A percentile compares a stretch with the other conserved stretches of the same genome.
These are phyloP conservation scores for Seminavis robusta DNA, from an alignment of 108 stramenopile genomes.

Conservation along the genomic window DNA sequence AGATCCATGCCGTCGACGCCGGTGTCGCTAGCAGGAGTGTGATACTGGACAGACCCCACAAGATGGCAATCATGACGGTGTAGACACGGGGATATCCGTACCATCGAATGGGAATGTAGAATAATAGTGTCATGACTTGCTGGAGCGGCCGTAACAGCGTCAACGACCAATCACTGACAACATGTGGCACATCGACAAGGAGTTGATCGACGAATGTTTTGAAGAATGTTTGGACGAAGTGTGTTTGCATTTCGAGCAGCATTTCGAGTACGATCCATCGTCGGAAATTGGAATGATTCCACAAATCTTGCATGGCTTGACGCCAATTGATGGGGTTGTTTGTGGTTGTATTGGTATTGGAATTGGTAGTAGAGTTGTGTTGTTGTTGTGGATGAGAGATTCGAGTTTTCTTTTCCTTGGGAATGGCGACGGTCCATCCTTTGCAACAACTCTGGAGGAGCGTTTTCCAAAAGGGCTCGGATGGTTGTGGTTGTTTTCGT, in stretches of 20 bases:
- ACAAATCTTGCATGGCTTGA: conserved; percentile 31
- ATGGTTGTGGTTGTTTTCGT: conserved; percentile 10
- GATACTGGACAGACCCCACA: conserved; percentile 12
- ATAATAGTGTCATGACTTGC: conserved; percentile 30
- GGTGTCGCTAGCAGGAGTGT: conserved; percentile 8
- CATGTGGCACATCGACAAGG: conserved; percentile 12
- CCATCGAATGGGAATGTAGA: conserved; percentile 45
- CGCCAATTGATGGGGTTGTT: conserved; percentile 20
- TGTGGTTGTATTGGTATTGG: no score
- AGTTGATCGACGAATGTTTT: conserved; percentile 50
- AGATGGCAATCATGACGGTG: conserved; percentile 23
- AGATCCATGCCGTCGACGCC: conserved; percentile 17
- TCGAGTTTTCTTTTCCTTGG: neutral
- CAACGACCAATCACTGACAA: conserved; percentile 19
- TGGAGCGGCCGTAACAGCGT: conserved; percentile 30
- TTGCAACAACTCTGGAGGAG: neutral
- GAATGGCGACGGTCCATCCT: neutral
- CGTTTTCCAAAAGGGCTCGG: no score
- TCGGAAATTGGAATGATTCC: conserved; percentile 34
- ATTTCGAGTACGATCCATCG: conserved; percentile 45
- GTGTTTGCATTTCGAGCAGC: conserved; percentile 33
- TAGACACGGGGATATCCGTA: conserved; percentile 38
- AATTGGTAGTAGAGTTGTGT: no score
- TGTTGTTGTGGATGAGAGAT: neutral
- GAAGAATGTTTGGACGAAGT: conserved; percentile 28